Base-by-base conservation (phyloP, 2,329 filamentous ascomycete species). In the Colletotrichum acutatum region DNA sequence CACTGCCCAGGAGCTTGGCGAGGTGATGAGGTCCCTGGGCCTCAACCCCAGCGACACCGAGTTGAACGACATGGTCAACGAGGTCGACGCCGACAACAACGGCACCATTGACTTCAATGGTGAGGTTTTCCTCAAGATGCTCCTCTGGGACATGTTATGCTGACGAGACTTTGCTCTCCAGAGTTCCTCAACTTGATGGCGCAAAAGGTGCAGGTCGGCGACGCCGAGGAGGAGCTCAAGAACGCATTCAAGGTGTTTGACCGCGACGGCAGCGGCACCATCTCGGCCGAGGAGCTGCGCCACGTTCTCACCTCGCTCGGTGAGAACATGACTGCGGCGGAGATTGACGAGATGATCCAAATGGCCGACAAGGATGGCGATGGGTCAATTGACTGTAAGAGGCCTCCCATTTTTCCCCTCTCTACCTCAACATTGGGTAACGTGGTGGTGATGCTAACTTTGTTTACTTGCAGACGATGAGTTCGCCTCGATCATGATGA, bases 131-230 rank as follows among this genome's bases (percentile, higher is more conserved):
- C n/a, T n/a, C n/a, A n/a, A n/a, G n/a, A n/a, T n/a, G n/a, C n/a
- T n/a, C n/a, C n/a, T n/a, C n/a, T n/a, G n/a, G n/a, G n/a, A n/a
- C n/a, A n/a, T n/a, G n/a, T n/a, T n/a, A n/a, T 73, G 77, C 80
- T 83, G 75, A 82, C 78, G 7, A n/a, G 19, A n/a, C 7, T 49
- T 19, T 19, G 7, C n/a, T 8, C 49, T 42, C 30, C 9, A 96
- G 94, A 97, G 82, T 97, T 97, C 85, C 88, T 97, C 74, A 96
- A 94, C 76, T 96, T 97, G 94, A 97, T 97, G 94, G 94, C 94
- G 74, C 91, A 94, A 81, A 97, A 97, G 87, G 96, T 97, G 94
- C 96, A 96, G 89, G 94, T 96, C 79, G 96, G 94, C 78, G 94
- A 97, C 81, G 95, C 94, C 61, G 94, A 97, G 85, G 94, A 96